Base-by-base conservation (phyloP, 2,329 filamentous ascomycete species). In the Ophiostoma angusticollis region DNA sequence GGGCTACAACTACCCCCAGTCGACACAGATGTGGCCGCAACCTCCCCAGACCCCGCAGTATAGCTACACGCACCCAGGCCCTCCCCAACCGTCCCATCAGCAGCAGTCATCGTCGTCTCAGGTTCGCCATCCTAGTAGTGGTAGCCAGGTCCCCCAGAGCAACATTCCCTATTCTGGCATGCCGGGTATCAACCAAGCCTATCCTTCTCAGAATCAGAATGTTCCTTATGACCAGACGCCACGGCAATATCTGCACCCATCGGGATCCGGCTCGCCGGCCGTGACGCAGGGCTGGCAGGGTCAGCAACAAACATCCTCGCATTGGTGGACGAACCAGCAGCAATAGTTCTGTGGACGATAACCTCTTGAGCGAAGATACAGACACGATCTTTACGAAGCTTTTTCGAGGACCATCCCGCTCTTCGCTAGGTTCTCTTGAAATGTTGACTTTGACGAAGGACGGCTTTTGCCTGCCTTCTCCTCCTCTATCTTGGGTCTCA, bases 231-330 rank as follows among this genome's bases (percentile, higher is more conserved):
- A 80, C 33, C 74, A 78, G 57, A 76, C 72, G 1, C 70, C 73
- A 4, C 65, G 76, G 37, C 72, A 78, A 52, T 80, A 80, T 61
- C 71, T 85, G 73, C 75, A 80, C 51, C 67, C 77, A 58, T 61
- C 70, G 57, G 59, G 68, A 49, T 58, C 75, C 4, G 60, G 59
- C 4, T 58, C 60, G 6, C 68, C 70, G 9, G 61, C 67, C 6
- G 66, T 66, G 17, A 64, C 66, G 2, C 71, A 74, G 45, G 54
- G 61, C 4, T 75, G 55, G 55, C 50, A 54, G 6, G 63, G 73
- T 27, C 75, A 80, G 49, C 76, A 78, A 49, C 76, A 77, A 42
- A 68, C 74, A 8, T 67, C 75, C 2, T 67, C 71, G 39, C 63
- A 71, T 50, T 73, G 70, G 67, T 74, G 70, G 70, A 49, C 63